A percentile compares a stretch with the other conserved stretches of the same genome.
phyloP scores from a whole-genome alignment of 2,329 filamentous ascomycete species.

The Pseudocercospora fijiensis region DNA sequence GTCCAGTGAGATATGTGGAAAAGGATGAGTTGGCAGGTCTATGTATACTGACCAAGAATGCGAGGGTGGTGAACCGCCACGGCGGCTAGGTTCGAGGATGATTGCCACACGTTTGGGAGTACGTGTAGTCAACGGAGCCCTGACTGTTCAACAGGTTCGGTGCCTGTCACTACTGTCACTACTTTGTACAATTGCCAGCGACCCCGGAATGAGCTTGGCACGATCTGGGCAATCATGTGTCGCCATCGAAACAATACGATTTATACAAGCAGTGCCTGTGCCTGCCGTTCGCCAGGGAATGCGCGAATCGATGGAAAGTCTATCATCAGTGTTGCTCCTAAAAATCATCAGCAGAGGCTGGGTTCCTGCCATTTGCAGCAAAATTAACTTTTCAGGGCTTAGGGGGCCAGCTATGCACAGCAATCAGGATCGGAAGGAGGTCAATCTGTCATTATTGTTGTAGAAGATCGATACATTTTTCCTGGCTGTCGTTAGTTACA shows the following conservation, averaged over 20 bases:
- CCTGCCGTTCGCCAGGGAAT: neutral
- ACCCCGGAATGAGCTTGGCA: neutral
- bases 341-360: slow-evolving; percentile 4
- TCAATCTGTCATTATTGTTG: no score
- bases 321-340: neutral
- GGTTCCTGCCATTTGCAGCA: neutral
- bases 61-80: no score
- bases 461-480: no score
- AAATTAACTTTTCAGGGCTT: neutral
- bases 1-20: neutral
- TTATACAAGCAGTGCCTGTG: neutral
- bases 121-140: neutral
- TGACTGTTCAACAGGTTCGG: neutral
- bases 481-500: no score
- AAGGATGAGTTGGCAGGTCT: neutral
- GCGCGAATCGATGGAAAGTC: neutral
- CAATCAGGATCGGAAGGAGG: neutral
- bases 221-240: neutral
- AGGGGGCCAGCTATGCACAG: neutral
- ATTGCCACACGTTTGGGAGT: neutral
- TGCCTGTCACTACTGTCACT: neutral
- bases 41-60: no score
- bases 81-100: no score
- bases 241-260: neutral
- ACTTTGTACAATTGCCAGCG: neutral